phyloP scores from a whole-genome alignment of 2,329 filamentous ascomycete species.

The Sclerotinia nivalis region DNA sequence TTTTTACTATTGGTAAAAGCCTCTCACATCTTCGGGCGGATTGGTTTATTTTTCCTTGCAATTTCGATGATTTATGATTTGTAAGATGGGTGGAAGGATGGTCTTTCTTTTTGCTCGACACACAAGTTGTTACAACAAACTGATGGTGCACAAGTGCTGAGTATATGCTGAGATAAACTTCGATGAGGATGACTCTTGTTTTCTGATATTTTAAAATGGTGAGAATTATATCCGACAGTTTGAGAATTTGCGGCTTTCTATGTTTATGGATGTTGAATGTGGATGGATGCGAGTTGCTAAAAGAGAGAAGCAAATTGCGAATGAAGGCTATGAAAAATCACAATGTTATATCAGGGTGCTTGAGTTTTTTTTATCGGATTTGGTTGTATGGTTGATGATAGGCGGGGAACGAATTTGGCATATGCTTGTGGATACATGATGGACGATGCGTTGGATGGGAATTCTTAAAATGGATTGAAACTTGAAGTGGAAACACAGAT shows the following conservation, averaged over 20 bases:
- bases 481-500: constrained; percentile 7
- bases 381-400: background rate
- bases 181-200: background rate
- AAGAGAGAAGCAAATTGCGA: background rate
- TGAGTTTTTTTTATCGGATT: background rate
- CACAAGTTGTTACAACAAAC: background rate
- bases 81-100: too few relatives aligned
- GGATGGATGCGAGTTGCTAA: background rate
- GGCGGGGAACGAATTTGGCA: too few relatives aligned
- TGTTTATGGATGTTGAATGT: background rate
- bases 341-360: background rate
- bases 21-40: background rate
- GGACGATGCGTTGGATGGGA: background rate
- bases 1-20: background rate
- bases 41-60: background rate
- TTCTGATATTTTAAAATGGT: background rate
- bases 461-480: background rate
- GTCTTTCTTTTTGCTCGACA: background rate
- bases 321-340: background rate
- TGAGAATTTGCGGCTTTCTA: background rate
- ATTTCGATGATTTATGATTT: constrained; percentile 1
- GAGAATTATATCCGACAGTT: background rate
- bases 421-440: background rate
- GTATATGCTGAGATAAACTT: constrained; percentile 6
- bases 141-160: background rate